phyloP scores from a whole-genome alignment of 2,329 filamentous ascomycete species.

The Alternaria sp. region DNA sequence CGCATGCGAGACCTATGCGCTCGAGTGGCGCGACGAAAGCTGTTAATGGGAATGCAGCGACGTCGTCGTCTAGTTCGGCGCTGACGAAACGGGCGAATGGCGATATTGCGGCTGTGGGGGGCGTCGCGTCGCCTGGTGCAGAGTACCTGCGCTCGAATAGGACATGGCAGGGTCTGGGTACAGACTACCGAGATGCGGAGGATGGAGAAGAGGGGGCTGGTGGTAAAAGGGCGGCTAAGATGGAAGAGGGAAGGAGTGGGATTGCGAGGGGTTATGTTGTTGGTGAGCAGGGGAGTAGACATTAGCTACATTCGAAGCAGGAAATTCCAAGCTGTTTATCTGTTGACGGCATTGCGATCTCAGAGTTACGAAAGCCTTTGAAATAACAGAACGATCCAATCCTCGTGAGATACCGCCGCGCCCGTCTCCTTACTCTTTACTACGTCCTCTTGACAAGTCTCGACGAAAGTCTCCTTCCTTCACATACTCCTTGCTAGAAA shows the following conservation, averaged over 20 bases:
- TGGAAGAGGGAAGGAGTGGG: constrained; percentile 87
- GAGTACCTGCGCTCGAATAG: constrained; percentile 82
- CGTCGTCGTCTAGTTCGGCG: constrained; percentile 52
- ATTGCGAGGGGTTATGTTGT: constrained; percentile 88
- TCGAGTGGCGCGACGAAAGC: constrained; percentile 22
- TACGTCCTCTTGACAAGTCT: neutral
- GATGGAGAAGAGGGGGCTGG: constrained; percentile 63
- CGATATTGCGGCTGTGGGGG: constrained; percentile 81
- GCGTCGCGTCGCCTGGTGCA: constrained; percentile 87
- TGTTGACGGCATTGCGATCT: neutral
- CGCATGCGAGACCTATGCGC: constrained; percentile 74
- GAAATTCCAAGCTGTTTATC: no score
- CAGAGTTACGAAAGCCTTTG: neutral
- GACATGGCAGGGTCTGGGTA: constrained; percentile 91
- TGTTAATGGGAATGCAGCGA: constrained; percentile 7
- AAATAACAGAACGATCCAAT: neutral
- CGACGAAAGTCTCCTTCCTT: neutral
- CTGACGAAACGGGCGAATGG: constrained; percentile 71
- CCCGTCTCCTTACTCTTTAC: neutral
- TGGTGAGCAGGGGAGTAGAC: constrained; percentile 57
- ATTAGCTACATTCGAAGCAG: no score
- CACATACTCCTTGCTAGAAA: neutral
- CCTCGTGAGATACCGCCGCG: neutral
- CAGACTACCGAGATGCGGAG: constrained; percentile 73
- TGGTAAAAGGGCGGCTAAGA: constrained; percentile 62